phyloP scores from a whole-genome alignment of 2,329 filamentous ascomycete genomes.

The Claviceps africana region DNA sequence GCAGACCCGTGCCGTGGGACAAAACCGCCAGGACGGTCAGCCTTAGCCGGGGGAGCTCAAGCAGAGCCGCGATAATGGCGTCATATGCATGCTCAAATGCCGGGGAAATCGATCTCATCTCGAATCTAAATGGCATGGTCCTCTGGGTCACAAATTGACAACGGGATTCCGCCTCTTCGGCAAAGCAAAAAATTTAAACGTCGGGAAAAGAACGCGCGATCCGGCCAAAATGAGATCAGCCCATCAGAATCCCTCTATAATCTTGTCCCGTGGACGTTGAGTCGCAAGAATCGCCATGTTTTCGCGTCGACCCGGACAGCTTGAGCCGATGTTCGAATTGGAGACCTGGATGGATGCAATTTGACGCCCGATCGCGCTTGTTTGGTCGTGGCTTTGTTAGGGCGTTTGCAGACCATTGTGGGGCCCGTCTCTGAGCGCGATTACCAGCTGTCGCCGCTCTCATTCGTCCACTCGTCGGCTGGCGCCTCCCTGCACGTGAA shows the following conservation, averaged over 20 bases:
- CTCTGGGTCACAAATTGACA: conserved; percentile 1
- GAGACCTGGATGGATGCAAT: conserved; percentile 1
- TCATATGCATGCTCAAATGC: conserved; percentile 8
- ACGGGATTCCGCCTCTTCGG: background rate
- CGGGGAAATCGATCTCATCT: conserved; percentile 3
- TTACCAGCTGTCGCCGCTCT: background rate
- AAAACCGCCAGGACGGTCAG: conserved; percentile 9
- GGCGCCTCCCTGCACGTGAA: conserved; percentile 5
- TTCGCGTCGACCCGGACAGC: background rate
- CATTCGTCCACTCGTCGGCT: conserved; percentile 4
- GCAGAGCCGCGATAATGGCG: conserved; percentile 15
- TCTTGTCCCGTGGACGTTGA: background rate
- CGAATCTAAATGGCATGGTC: background rate
- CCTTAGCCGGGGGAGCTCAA: conserved; percentile 15
- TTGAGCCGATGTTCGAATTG: background rate
- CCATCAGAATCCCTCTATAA: background rate
- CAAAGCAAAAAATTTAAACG: background rate
- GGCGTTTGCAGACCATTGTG: conserved; percentile 1
- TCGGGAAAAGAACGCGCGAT: conserved; percentile 1
- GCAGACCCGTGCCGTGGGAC: conserved; percentile 2
- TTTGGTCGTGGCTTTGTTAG: background rate
- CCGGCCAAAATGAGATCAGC: background rate
- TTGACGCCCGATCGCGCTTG: conserved; percentile 1
- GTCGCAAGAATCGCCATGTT: background rate
- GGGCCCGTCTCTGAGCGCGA: background rate